A percentile compares a stretch with the other conserved stretches of the same genome.
Evolutionary conservation across 179 eudicot genomes (phyloP).

Genomic region (Beta lomatogona): DNA sequence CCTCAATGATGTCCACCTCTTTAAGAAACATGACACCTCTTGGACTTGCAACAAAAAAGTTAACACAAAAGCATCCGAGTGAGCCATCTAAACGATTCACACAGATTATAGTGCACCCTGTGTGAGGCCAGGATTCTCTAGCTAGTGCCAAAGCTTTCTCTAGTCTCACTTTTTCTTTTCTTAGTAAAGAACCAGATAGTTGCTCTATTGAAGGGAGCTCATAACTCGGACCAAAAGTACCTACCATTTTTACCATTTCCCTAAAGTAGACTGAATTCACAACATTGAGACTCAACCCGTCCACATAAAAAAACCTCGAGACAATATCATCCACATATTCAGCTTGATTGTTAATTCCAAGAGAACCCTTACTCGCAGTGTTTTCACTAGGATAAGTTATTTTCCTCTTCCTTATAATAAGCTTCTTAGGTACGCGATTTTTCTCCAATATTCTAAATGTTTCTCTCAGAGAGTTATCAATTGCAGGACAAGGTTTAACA

Average conservation of each 20-base stretch:
- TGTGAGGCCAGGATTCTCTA: conserved; percentile 43
- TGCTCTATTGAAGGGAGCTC: conserved; percentile 40
- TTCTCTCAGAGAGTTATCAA: conserved; percentile 38
- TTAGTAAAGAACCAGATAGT: conserved; percentile 34
- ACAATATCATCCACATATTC: conserved; percentile 42
- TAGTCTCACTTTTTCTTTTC: conserved; percentile 41
- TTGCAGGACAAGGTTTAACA: conserved; percentile 42
- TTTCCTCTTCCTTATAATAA: conserved; percentile 20
- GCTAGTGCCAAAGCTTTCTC: conserved; percentile 37
- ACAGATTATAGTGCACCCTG: conserved; percentile 48
- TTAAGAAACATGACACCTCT: conserved; percentile 45
- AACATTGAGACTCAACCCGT: conserved; percentile 33
- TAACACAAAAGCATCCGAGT: conserved; percentile 47
- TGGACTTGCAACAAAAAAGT: conserved; percentile 44
- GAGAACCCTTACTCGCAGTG: background rate
- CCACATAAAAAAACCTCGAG: conserved; percentile 46
- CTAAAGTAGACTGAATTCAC: conserved; percentile 40
- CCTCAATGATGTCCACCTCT: conserved; percentile 42
- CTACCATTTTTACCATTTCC: conserved; percentile 36
- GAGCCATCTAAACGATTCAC: conserved; percentile 45
- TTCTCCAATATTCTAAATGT: conserved; percentile 32
- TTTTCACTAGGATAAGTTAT: conserved; percentile 12
- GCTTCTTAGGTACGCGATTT: conserved; percentile 26
- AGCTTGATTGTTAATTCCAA: background rate
- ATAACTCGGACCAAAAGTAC: conserved; percentile 39